Evolutionary conservation across 1,284 basidiomycete species (phyloP), one percentile per base, ranked within the genome.

Genomic region (Sanghuangporus sanghuang): DNA sequence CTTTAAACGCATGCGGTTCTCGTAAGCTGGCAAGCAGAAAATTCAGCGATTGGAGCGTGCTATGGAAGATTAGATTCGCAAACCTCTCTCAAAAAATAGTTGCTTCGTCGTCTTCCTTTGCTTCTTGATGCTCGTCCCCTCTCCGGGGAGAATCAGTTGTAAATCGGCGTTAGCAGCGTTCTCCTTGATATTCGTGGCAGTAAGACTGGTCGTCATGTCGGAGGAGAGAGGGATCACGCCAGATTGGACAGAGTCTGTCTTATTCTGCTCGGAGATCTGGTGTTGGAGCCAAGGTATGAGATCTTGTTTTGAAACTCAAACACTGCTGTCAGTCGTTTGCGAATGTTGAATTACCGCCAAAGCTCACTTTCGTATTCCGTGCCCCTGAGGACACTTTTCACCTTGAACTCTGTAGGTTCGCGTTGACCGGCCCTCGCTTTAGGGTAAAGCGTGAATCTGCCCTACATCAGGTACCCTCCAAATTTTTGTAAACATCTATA

Each of bases 341-440:
- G 27, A 1, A 7, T 3, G 12, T 3, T 1, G 14, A 21, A 5
- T 50, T 49, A 16, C 48, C 53, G 35, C 36, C 18, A 12, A 32
- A 2, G 70, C 82, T 66, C 66, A 89, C 90, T 75, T 73, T 92
- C 90, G 59, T 83, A 81, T 71, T 92, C 90, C 0, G 85, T 85
- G 11, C 88, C 86, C 69, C 83, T 87, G 57, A 93, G 77, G 18
- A 92, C 84, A 67, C 86, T 92, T 77, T 92, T 92, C 55, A 93
- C 85, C 69, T 87, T 91, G 79, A 89, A 92, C 1, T 85, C 83
- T n/a, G 82, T 73, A 64, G 85, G 83, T 65, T 89, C 86, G 40
- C 83, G 76, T 36, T 86, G 81, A 23, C 78, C 76, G 4, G 76
- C 74, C 50, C 83, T 83, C 54, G 86, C 81, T 39, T 87, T 80